Evolutionary conservation across 495 filamentous ascomycete genomes (phyloP).

Genomic region (Trichoderma reesei): DNA sequence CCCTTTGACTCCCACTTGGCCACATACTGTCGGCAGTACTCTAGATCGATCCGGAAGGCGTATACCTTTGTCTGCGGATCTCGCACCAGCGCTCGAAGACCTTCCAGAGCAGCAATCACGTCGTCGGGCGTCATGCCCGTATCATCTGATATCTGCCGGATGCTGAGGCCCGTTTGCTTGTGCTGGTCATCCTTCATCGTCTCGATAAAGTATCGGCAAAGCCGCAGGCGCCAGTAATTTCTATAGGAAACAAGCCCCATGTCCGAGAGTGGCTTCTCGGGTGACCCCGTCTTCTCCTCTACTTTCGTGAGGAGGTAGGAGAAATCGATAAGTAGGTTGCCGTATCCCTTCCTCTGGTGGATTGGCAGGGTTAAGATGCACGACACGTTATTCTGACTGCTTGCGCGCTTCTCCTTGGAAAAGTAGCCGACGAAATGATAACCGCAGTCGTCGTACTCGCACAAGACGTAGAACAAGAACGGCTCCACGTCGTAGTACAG

Average conservation of each 20-base stretch:
- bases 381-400: conserved; percentile 90
- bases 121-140: conserved; percentile 96
- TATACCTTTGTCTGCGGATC: conserved; percentile 85
- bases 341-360: conserved; percentile 93
- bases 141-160: conserved; percentile 73
- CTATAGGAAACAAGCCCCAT: conserved; percentile 96
- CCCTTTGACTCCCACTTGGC: conserved; percentile 76
- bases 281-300: conserved; percentile 89
- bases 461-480: conserved; percentile 97
- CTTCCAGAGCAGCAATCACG: conserved; percentile 86
- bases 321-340: conserved; percentile 93
- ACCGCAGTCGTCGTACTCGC: conserved; percentile 83
- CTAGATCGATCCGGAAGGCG: conserved; percentile 73
- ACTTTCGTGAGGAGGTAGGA: conserved; percentile 91
- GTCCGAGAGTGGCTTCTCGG: conserved; percentile 94
- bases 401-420: conserved; percentile 96
- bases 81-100: conserved; percentile 73
- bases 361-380: conserved; percentile 95
- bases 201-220: conserved; percentile 65
- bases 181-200: conserved; percentile 30
- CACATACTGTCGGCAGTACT: conserved; percentile 76
- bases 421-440: conserved; percentile 99
- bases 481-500: conserved; percentile 98
- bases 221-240: conserved; percentile 86
- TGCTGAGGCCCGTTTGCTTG: conserved; percentile 56